Evolutionary conservation across 805 yeast genomes (phyloP), one percentile per base, ranked within the genome.

Genomic region (Metschnikowia anglica): DNA sequence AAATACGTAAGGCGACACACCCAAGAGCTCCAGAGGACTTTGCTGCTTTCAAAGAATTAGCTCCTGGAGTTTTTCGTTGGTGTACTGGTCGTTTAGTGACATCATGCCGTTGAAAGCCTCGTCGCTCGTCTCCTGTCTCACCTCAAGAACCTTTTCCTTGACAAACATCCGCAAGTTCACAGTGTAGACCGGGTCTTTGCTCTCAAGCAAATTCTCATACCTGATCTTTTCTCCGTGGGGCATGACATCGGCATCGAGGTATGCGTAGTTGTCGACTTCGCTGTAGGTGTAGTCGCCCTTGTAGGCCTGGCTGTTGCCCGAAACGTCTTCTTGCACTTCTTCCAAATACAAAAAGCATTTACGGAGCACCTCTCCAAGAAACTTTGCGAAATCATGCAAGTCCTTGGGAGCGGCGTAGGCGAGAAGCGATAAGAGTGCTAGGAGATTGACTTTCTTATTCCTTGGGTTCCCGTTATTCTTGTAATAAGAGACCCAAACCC

Each of bases 381-480:
- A n/a, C 10, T 25, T 23, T 28, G 38, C 53, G 24, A 23, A 47
- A 42, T 41, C 58, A 51, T 43, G 47, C 38, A 38, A 43, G 25
- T 56, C 59, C 42, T 55, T 51, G 5, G 61, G 53, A 2, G 61
- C 51, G 1, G 61, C 72, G 54, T 42, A 61, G 20, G 72, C 61
- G 10, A 78, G 52, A 38, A 85, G 52, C 9, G 81, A 64, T 3
- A 83, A 65, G 7, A 85, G 59, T 0, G 87, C 93, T 45, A 87
- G 60, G 3, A 81, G 65, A 50, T 77, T 80, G 39, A 83, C 66
- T 61, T 91, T 91, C 48, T 85, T 79, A 51, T 80, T 79, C 46
- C 87, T 73, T 1, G 95, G 90, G 54, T 83, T 88, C 31, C 84
- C 85, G 43, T 86, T 75, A 46, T 78, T 77, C 43, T 59, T 63